phyloP scores from a whole-genome alignment of 345 rosid genomes.

The Tarenaya hassleriana region DNA sequence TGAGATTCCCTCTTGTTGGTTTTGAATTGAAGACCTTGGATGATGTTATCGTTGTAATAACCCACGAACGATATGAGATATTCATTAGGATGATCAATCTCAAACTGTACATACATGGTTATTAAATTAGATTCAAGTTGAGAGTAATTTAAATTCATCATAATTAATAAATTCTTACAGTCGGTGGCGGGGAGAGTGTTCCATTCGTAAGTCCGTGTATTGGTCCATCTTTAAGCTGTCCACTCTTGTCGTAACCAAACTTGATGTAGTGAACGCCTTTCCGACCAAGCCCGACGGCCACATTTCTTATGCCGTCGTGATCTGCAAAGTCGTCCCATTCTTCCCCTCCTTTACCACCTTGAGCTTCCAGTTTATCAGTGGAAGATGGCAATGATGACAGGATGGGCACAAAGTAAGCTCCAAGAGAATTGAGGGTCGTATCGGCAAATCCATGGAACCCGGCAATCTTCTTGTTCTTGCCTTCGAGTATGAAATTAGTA shows the following conservation, averaged over 20 bases:
- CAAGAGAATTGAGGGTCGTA: not conserved
- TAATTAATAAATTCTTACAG: not conserved
- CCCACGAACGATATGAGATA: conserved; percentile 12
- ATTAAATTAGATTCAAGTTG: too few relatives aligned
- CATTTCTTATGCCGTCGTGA: not conserved
- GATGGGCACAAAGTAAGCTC: not conserved
- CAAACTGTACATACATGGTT: conserved; percentile 5
- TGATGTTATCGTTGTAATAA: conserved; percentile 1
- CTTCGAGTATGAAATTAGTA: conserved; percentile 18
- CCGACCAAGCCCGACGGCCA: not conserved
- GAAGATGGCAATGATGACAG: not conserved
- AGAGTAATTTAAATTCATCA: too few relatives aligned
- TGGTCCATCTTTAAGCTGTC: not conserved
- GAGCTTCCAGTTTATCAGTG: too few relatives aligned
- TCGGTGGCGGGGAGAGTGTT: too few relatives aligned
- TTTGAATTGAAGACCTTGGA: conserved; percentile 15
- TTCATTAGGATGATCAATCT: not conserved
- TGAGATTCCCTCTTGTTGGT: conserved; percentile 6
- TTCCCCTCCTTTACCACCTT: not conserved
- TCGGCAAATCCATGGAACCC: conserved; percentile 1
- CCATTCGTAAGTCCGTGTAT: too few relatives aligned
- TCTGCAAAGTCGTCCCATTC: not conserved
- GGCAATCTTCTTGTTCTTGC: conserved; percentile 16
- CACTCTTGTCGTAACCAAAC: not conserved
- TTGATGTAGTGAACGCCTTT: not conserved